phyloP scores from a whole-genome alignment of 2,329 filamentous ascomycete genomes.

The Trichoderma atrobrunneum region DNA sequence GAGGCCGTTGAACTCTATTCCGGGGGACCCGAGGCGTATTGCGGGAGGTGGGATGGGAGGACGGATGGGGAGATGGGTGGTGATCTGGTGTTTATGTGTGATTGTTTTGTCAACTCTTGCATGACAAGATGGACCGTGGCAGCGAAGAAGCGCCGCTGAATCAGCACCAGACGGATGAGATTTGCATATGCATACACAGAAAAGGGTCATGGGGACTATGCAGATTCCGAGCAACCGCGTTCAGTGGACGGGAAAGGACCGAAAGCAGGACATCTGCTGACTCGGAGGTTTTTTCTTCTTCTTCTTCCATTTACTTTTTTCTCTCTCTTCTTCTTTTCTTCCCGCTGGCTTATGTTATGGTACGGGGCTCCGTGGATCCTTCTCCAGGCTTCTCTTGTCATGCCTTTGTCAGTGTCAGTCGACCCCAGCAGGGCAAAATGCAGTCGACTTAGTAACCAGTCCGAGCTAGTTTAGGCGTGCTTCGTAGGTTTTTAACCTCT shows the following conservation, averaged over 20 bases:
- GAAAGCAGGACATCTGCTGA: slow-evolving; percentile 16
- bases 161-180: slow-evolving; percentile 2
- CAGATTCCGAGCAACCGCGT: not conserved
- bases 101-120: not conserved
- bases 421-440: not conserved
- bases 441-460: not conserved
- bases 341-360: not conserved
- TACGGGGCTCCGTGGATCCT: not conserved
- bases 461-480: not conserved
- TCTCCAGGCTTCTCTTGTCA: not conserved
- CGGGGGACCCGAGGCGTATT: not conserved
- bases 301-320: not conserved
- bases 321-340: not conserved
- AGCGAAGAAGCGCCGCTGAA: slow-evolving; percentile 2
- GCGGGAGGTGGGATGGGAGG: not conserved
- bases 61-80: not conserved
- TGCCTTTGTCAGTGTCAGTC: not conserved
- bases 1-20: slow-evolving; percentile 13
- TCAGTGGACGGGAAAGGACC: slow-evolving; percentile 10
- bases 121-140: not conserved
- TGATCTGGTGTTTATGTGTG: not conserved
- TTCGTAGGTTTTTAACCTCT: not conserved
- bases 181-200: not conserved
- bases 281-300: slow-evolving; percentile 4
- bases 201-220: slow-evolving; percentile 4